Evolutionary conservation across 202 grass and related monocot genomes (phyloP), one percentile per base, ranked within the genome.

Genomic region (Zoysia matrella): DNA sequence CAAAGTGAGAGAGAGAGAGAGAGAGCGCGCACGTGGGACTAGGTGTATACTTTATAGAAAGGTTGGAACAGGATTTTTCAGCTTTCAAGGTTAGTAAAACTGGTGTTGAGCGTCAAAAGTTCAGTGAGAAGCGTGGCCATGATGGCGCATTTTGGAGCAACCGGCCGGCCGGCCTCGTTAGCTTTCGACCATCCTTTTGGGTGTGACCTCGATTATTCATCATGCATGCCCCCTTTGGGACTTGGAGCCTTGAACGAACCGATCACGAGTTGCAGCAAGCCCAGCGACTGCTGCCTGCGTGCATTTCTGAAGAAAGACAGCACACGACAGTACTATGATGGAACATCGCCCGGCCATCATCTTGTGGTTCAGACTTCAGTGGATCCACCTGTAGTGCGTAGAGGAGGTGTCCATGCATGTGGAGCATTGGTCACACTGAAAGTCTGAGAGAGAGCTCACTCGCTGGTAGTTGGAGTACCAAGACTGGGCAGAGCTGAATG

Each of bases 151-250:
- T 90, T 90, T 65, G 40, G 78, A 36, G 51, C 65, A 55, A 65
- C 60, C 65, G 55, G 71, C 44, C 50, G 22, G 22, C 22, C 22
- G 22, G 22, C 22, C 69, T 44, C 53, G 46, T 64, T 54, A 61
- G 77, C 83, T 62, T 86, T 89, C 44, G 46, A 77, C 82, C 68
- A 50, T 11, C 79, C 63, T 65, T 85, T 83, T 75, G 16, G 11
- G 48, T 8, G 57, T 54, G 9, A 43, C 22, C 36, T 65, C 54
- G 47, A 73, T 77, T 48, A 77, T 73, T 75, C 73, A 6, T 66
- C 46, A 47, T 3, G 4, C 46, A 8, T 1, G 16, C 44, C 71
- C 8, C 52, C 82, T 81, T 67, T 81, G 87, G 66, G 50, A 67
- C 58, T 62, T 67, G 40, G 13, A 68, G 75, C 80, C 73, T 8